These are phyloP conservation scores for Colletotrichum eleusines DNA, from an alignment of 2,329 filamentous ascomycete genomes.

Conservation along the genomic window DNA sequence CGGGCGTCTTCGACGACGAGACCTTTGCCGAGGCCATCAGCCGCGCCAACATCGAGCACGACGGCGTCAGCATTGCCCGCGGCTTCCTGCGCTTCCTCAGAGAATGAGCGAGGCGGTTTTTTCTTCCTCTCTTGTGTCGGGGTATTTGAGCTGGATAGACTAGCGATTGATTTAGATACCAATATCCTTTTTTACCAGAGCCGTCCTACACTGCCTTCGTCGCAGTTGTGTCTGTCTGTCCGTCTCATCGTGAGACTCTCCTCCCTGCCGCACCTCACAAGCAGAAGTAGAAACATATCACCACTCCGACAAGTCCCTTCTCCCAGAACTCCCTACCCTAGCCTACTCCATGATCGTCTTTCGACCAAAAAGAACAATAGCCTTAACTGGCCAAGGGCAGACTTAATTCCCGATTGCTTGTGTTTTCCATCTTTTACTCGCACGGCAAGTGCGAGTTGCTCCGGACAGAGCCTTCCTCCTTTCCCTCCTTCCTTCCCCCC, in stretches of 20 bases:
- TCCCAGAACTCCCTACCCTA: neutral
- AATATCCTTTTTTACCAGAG: neutral
- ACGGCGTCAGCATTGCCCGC: slow-evolving; percentile 80
- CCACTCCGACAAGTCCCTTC: too few relatives aligned
- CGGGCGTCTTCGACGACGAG: slow-evolving; percentile 77
- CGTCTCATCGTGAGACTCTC: too few relatives aligned
- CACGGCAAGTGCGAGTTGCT: too few relatives aligned
- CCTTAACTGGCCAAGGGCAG: neutral
- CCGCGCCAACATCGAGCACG: slow-evolving; percentile 76
- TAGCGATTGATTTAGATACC: slow-evolving; percentile 25
- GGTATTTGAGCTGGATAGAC: slow-evolving; percentile 39
- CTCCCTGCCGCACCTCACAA: too few relatives aligned
- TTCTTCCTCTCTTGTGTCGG: neutral
- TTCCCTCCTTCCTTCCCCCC: neutral
- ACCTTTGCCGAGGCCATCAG: slow-evolving; percentile 76
- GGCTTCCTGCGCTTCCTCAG: slow-evolving; percentile 83
- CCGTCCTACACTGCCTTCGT: accelerated
- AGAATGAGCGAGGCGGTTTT: slow-evolving; percentile 64
- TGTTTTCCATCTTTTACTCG: too few relatives aligned
- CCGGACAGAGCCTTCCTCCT: too few relatives aligned
- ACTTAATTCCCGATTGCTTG: neutral
- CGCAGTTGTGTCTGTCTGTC: too few relatives aligned
- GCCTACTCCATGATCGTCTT: neutral
- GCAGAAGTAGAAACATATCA: too few relatives aligned
- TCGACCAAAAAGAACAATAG: neutral